Conservation (phyloP, 306 rosid species). For the Adenanthera pavonina region DNA sequence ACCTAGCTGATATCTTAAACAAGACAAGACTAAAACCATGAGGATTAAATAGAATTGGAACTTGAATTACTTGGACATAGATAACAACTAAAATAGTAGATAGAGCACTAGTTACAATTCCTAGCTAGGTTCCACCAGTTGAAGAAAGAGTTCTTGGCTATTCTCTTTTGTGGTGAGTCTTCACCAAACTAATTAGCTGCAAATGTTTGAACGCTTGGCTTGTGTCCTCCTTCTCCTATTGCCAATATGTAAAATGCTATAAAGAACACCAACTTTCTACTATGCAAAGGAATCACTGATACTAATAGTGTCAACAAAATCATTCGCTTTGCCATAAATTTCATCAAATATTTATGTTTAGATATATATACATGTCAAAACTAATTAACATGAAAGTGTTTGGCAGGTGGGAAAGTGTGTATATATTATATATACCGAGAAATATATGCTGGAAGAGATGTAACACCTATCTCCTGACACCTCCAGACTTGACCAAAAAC, state of each 20-base stretch:
- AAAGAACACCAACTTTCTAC: constrained; percentile 36
- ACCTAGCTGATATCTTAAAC: too few relatives aligned
- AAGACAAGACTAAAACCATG: too few relatives aligned
- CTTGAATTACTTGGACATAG: constrained; percentile 39
- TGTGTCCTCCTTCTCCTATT: constrained; percentile 60
- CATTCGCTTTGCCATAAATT: constrained; percentile 36
- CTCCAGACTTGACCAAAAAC: too few relatives aligned
- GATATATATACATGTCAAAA: too few relatives aligned
- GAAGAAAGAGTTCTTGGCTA: constrained; percentile 55
- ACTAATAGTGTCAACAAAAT: constrained; percentile 44
- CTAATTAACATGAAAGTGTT: too few relatives aligned
- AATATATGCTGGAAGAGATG: too few relatives aligned
- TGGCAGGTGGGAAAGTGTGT: too few relatives aligned
- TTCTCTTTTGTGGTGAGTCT: constrained; percentile 34
- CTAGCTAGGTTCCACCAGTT: constrained; percentile 64
- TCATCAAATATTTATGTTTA: too few relatives aligned
- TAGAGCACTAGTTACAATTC: constrained; percentile 39
- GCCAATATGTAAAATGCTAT: constrained; percentile 46
- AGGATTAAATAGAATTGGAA: too few relatives aligned
- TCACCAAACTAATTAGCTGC: constrained; percentile 65
- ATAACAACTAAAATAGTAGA: constrained; percentile 35
- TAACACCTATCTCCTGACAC: too few relatives aligned
- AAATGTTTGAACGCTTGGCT: constrained; percentile 61
- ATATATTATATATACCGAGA: not conserved
- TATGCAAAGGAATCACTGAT: constrained; percentile 21